phyloP scores from a whole-genome alignment of 257 asterid species.

The Penstemon newberryi region DNA sequence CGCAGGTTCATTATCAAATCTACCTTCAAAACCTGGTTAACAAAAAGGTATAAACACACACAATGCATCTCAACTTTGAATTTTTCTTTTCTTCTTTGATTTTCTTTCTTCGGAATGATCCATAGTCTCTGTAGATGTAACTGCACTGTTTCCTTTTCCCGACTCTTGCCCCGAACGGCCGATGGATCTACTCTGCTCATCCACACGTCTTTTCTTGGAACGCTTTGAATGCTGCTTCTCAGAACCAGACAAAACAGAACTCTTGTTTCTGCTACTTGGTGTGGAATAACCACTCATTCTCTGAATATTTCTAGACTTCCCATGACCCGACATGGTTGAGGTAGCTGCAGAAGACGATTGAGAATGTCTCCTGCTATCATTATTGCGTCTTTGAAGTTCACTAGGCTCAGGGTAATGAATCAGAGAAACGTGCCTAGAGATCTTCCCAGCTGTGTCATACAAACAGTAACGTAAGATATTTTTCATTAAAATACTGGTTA shows the following conservation, averaged over 20 bases:
- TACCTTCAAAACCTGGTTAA: background rate
- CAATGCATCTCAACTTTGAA: conserved; percentile 21
- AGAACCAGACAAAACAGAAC: conserved; percentile 33
- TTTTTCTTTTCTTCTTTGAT: conserved; percentile 50
- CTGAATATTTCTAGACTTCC: conserved; percentile 38
- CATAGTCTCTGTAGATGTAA: conserved; percentile 47
- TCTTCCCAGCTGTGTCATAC: conserved; percentile 61
- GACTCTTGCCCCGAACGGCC: conserved; percentile 49
- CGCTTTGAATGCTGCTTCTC: conserved; percentile 37
- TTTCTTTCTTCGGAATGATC: conserved; percentile 48
- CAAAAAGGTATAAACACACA: background rate
- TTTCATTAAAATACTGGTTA: background rate
- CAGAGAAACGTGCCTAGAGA: conserved; percentile 55
- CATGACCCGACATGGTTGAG: conserved; percentile 48
- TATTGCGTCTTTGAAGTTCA: conserved; percentile 42
- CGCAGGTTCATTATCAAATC: background rate
- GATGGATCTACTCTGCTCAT: conserved; percentile 32
- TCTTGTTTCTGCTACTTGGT: conserved; percentile 45
- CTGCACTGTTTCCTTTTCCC: conserved; percentile 45
- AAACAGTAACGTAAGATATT: background rate
- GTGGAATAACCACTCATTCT: conserved; percentile 40
- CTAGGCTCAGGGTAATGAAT: conserved; percentile 65
- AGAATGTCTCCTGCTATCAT: conserved; percentile 23
- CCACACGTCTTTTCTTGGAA: conserved; percentile 46
- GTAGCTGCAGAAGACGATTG: conserved; percentile 49